Conservation (phyloP, 768 basidiomycete genomes). For the Tricholoma sp. region DNA sequence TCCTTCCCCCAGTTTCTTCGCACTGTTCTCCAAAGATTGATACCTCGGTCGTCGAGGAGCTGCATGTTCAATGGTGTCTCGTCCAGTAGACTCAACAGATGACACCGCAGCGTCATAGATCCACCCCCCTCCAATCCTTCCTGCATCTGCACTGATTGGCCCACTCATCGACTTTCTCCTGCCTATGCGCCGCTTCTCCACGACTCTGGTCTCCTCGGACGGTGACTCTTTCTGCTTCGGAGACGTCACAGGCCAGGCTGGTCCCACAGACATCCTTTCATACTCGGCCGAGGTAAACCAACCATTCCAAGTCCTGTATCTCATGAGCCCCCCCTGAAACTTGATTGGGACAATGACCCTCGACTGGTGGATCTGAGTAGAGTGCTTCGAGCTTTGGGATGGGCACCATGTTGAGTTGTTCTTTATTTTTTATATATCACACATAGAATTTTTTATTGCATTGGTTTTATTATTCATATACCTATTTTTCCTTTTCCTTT, state of each 20-base stretch:
- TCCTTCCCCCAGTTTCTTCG: conserved; percentile 7
- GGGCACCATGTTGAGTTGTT: no score
- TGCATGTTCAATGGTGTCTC: background rate
- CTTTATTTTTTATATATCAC: no score
- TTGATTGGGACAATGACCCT: no score
- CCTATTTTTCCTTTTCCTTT: no score
- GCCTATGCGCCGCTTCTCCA: conserved; percentile 55
- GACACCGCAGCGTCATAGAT: conserved; percentile 48
- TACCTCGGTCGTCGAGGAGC: background rate
- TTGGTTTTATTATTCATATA: no score
- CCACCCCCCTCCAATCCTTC: conserved; percentile 32
- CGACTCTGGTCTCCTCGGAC: conserved; percentile 27
- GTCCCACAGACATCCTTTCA: no score
- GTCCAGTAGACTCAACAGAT: conserved; percentile 27
- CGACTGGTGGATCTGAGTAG: no score
- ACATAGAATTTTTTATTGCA: no score
- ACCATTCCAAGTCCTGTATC: no score
- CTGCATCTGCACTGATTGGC: conserved; percentile 17
- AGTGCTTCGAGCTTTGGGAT: no score
- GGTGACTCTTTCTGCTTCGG: conserved; percentile 7
- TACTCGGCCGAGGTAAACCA: no score
- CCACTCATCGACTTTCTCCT: conserved; percentile 41
- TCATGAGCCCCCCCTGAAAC: no score
- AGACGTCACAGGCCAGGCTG: conserved; percentile 4
- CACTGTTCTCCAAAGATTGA: background rate